A percentile compares a stretch with the other conserved stretches of the same genome.
Evolutionary conservation across 345 rosid species (phyloP).

Genomic region (Corymbia maculata): DNA sequence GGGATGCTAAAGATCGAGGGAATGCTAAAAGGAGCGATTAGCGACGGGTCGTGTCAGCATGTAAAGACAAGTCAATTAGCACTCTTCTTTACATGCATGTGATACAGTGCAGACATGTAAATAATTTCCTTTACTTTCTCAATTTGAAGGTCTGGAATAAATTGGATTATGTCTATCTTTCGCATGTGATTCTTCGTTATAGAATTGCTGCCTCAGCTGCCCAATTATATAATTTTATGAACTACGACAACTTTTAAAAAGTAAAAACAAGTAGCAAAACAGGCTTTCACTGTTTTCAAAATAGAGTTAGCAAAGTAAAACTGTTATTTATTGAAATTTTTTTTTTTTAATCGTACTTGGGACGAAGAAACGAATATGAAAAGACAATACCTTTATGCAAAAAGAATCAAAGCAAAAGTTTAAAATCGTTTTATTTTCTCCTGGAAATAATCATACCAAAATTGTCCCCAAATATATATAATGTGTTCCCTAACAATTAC

Average conservation of each 20-base stretch:
- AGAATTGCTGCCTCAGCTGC: not conserved
- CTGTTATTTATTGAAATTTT: not conserved
- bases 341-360: not conserved
- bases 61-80: not conserved
- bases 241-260: not conserved
- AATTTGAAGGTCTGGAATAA: not conserved
- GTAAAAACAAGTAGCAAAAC: not conserved
- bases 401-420: not conserved
- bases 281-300: not conserved
- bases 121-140: too few species aligned
- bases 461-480: not conserved
- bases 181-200: not conserved
- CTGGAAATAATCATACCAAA: not conserved
- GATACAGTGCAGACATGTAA: not conserved
- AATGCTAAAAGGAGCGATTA: not conserved
- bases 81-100: not conserved
- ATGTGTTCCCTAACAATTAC: not conserved
- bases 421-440: not conserved
- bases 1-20: too few species aligned
- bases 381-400: not conserved
- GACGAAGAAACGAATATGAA: not conserved
- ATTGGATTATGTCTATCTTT: not conserved
- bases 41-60: not conserved
- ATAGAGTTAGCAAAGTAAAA: not conserved
- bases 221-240: not conserved